phyloP scores from a whole-genome alignment of 2,329 filamentous ascomycete species.

The Apiospora aurea region DNA sequence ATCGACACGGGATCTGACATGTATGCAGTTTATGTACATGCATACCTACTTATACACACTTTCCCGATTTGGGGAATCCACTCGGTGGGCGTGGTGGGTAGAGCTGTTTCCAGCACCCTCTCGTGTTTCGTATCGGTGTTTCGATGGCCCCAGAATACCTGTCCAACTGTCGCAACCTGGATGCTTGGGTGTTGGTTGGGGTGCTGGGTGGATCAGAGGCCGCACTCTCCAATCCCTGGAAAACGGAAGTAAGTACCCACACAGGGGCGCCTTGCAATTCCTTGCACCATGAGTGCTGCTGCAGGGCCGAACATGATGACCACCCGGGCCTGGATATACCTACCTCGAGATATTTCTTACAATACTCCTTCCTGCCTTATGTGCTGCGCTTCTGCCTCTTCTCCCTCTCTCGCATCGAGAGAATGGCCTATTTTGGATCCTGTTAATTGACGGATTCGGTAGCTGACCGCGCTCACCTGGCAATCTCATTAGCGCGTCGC shows the following conservation, averaged over 20 bases:
- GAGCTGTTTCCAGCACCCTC: background rate
- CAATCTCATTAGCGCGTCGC: background rate
- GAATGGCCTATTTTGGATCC: background rate
- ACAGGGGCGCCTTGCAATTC: background rate
- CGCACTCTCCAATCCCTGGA: conserved; percentile 4
- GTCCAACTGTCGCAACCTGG: conserved; percentile 8
- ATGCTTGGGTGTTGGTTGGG: background rate
- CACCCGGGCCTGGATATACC: background rate
- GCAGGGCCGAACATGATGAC: background rate
- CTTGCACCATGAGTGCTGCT: background rate
- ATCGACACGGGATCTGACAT: background rate
- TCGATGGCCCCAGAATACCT: conserved; percentile 14
- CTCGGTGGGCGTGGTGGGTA: background rate
- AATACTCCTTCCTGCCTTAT: background rate
- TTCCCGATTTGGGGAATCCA: background rate
- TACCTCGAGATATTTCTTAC: background rate
- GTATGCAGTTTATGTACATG: background rate
- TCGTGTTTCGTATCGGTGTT: conserved; percentile 6
- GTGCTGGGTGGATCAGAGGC: background rate
- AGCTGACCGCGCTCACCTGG: background rate
- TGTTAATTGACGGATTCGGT: background rate
- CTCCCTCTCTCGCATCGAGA: background rate
- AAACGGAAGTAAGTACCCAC: background rate
- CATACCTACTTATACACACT: no score
- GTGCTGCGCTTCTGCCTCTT: background rate